phyloP scores from a whole-genome alignment of 176 grass and related monocot species.

The Ananas comosus region DNA sequence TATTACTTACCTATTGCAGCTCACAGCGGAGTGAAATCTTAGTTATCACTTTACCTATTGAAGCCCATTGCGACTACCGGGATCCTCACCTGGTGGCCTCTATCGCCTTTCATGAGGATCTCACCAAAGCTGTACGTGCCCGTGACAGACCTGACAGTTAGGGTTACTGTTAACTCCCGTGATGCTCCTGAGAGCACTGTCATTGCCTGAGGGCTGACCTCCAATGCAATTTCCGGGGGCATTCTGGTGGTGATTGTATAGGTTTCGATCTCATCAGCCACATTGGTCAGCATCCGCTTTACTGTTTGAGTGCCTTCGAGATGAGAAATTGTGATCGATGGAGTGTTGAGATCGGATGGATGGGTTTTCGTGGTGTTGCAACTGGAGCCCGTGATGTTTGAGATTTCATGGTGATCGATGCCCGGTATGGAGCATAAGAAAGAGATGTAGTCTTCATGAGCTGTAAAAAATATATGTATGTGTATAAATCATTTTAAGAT shows the following conservation, averaged over 20 bases:
- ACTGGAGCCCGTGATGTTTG: constrained; percentile 46
- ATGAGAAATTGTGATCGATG: constrained; percentile 66
- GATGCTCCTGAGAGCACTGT: constrained; percentile 55
- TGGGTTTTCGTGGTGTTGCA: constrained; percentile 37
- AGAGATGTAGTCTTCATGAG: constrained; percentile 73
- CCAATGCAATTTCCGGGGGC: constrained; percentile 54
- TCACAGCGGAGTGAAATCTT: constrained; percentile 35
- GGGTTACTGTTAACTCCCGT: constrained; percentile 38
- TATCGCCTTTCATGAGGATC: constrained; percentile 81
- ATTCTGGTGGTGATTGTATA: constrained; percentile 71
- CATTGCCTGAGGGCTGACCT: constrained; percentile 48
- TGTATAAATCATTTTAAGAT: not conserved
- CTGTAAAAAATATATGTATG: constrained; percentile 22
- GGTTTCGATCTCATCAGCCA: constrained; percentile 45
- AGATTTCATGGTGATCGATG: constrained; percentile 48
- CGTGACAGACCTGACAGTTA: constrained; percentile 64
- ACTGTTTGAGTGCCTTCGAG: constrained; percentile 57
- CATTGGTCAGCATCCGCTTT: constrained; percentile 58
- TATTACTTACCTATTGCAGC: constrained; percentile 40
- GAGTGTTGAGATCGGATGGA: constrained; percentile 72
- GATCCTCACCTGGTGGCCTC: constrained; percentile 72
- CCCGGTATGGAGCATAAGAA: constrained; percentile 79
- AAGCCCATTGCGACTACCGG: constrained; percentile 82
- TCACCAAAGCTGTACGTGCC: constrained; percentile 80
- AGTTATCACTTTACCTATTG: constrained; percentile 26